A percentile compares a stretch with the other conserved stretches of the same genome.
Evolutionary conservation across 2,329 filamentous ascomycete species (phyloP).

Genomic region (Emergomyces orientalis): DNA sequence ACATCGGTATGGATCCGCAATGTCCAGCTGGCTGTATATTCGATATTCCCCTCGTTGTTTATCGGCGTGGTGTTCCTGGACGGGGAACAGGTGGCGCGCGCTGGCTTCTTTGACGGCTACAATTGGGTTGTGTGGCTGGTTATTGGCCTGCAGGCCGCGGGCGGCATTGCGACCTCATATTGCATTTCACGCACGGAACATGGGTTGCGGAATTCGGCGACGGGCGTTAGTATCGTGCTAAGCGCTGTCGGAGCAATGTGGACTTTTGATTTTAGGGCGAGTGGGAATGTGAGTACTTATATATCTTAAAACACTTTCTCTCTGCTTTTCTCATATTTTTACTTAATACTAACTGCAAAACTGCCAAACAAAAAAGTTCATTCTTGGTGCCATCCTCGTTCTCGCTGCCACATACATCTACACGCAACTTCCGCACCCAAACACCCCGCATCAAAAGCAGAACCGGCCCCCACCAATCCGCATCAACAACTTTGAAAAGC

Average conservation of each 20-base stretch:
- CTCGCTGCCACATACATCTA: constrained; percentile 79
- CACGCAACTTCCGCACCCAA: constrained; percentile 35
- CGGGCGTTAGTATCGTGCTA: constrained; percentile 81
- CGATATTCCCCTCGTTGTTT: constrained; percentile 77
- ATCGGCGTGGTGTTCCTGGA: constrained; percentile 82
- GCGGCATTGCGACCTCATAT: constrained; percentile 73
- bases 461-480: constrained; percentile 44
- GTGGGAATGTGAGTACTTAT: constrained; percentile 53
- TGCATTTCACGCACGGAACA: constrained; percentile 79
- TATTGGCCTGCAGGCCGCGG: constrained; percentile 70
- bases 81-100: constrained; percentile 68
- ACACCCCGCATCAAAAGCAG: constrained; percentile 33
- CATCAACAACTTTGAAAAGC: constrained; percentile 66
- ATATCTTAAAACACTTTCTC: background rate
- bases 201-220: constrained; percentile 88
- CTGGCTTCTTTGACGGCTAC: constrained; percentile 91
- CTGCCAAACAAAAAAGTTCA: constrained; percentile 49
- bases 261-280: constrained; percentile 73
- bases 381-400: constrained; percentile 70
- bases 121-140: constrained; percentile 85
- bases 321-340: background rate
- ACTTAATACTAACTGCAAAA: background rate
- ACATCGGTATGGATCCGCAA: constrained; percentile 83
- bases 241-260: constrained; percentile 77
- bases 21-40: constrained; percentile 89